A percentile compares a stretch with the other conserved stretches of the same genome.
Conservation (phyloP, 495 filamentous ascomycete species). For the Stereocaulon alpinum region DNA sequence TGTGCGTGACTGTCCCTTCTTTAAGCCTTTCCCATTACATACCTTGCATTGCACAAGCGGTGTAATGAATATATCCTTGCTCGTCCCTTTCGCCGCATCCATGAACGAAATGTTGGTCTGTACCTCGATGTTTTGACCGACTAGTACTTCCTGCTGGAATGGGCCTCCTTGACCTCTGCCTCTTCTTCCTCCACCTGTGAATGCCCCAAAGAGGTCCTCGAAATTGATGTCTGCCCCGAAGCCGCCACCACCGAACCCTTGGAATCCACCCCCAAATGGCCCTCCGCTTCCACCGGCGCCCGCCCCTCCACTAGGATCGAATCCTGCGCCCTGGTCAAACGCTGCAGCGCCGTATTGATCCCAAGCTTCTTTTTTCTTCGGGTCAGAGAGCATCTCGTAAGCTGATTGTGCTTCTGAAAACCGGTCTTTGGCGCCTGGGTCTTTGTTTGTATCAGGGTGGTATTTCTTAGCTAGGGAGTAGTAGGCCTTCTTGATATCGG, state of each 20-base stretch:
- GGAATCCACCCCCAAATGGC: constrained; percentile 43
- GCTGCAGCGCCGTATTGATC: constrained; percentile 82
- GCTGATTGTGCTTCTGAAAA: constrained; percentile 85
- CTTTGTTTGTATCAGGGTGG: constrained; percentile 97
- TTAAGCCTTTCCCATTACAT: constrained; percentile 75
- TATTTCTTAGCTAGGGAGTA: constrained; percentile 97
- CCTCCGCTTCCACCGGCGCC: constrained; percentile 47
- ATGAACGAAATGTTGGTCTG: constrained; percentile 87
- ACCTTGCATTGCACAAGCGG: constrained; percentile 70
- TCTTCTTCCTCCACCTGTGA: constrained; percentile 55
- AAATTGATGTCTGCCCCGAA: constrained; percentile 82
- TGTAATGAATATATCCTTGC: constrained; percentile 65
- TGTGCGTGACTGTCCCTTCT: constrained; percentile 59
- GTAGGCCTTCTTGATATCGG: constrained; percentile 97
- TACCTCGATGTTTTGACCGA: constrained; percentile 90
- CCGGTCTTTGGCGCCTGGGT: constrained; percentile 78
- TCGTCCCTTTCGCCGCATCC: constrained; percentile 86
- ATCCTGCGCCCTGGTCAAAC: constrained; percentile 64
- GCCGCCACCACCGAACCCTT: constrained; percentile 42
- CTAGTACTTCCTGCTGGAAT: constrained; percentile 66
- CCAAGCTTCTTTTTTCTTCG: constrained; percentile 82
- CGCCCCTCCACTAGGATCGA: constrained; percentile 50
- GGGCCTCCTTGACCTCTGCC: constrained; percentile 45
- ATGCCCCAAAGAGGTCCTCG: constrained; percentile 88
- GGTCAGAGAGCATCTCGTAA: constrained; percentile 85